Conservation (phyloP, 1,139 yeast genomes). For the Pichia sp. region DNA sequence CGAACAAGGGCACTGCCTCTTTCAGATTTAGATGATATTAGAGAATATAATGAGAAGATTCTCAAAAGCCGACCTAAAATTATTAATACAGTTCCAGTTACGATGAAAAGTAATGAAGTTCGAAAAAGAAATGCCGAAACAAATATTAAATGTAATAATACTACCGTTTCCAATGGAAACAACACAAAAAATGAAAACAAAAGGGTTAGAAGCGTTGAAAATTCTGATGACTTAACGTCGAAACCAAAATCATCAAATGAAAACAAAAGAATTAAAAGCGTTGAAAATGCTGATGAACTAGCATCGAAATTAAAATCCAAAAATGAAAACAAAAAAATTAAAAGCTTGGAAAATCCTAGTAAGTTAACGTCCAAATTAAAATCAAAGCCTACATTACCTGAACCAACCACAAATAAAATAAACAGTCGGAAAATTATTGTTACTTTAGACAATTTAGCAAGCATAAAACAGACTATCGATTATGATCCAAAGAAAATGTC, state of each 20-base stretch:
- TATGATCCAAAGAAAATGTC: conserved; percentile 9
- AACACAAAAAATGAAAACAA: no score
- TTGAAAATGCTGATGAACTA: no score
- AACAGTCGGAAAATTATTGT: not conserved
- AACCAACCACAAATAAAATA: not conserved
- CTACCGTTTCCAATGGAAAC: no score
- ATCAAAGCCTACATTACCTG: not conserved
- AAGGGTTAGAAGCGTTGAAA: no score
- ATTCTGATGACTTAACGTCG: no score
- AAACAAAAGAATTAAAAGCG: not conserved
- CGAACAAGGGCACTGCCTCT: conserved; percentile 9
- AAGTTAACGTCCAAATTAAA: not conserved
- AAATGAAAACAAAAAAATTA: not conserved
- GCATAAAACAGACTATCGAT: conserved; percentile 3
- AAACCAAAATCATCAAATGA: no score
- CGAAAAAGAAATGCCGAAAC: not conserved
- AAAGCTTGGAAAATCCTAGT: no score
- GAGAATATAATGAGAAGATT: conserved; percentile 12
- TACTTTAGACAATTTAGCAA: conserved; percentile 5
- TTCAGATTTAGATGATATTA: conserved; percentile 8
- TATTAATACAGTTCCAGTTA: conserved; percentile 4
- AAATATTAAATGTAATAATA: not conserved
- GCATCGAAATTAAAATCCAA: no score
- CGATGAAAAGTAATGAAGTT: not conserved
- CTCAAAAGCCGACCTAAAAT: conserved; percentile 17